Base-by-base conservation (phyloP, 148 eudicot species). In the Persicaria maculosa region DNA sequence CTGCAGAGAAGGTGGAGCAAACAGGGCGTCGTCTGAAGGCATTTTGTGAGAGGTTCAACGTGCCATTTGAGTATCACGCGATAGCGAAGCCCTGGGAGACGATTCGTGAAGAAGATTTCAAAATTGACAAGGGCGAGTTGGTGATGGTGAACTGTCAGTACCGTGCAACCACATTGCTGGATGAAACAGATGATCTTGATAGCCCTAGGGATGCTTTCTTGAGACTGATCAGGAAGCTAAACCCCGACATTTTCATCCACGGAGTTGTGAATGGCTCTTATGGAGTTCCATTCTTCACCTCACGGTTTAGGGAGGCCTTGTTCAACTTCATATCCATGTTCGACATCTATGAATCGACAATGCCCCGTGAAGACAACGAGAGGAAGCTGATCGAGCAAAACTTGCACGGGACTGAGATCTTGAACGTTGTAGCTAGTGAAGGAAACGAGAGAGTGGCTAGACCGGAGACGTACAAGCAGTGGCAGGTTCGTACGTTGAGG, bases 381-480 rank as follows among this genome's bases (percentile, higher is more conserved):
- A 81, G 91, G 73, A 65, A 61, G 74, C 55, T 76, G 74, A 40
- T 82, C 54, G 91, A 88, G 75, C 73, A 77, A 55, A 85, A 84
- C 69, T 59, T 86, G 48, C 72, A 62, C 19, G 91, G 85, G 7
- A 77, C 81, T 61, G 85, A 79, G 69, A 74, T 76, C 14, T 57
- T 84, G 78, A 88, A 83, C 77, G 84, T 82, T 5, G 47, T 88
- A 47, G 89, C 91, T 0, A 86, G 91, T 73, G 91, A 88, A 72
- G 89, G 89, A 40, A 44, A 47, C 1, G 83, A 84, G 50, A 84
- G 91, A 79, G 74, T 82, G 48, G 78, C 82, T 20, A 82, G 91
- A 82, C 89, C 87, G 3, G 91, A 88, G 75, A 69, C 86, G 11
- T 86, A 81, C 74, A 86, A 86, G 76, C 89, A 84, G 79, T 88